Percentiles rank a stretch among this genome's conserved stretches.
Conservation (phyloP, 2,329 filamentous ascomycete genomes). For the Cryphonectria naterciae region DNA sequence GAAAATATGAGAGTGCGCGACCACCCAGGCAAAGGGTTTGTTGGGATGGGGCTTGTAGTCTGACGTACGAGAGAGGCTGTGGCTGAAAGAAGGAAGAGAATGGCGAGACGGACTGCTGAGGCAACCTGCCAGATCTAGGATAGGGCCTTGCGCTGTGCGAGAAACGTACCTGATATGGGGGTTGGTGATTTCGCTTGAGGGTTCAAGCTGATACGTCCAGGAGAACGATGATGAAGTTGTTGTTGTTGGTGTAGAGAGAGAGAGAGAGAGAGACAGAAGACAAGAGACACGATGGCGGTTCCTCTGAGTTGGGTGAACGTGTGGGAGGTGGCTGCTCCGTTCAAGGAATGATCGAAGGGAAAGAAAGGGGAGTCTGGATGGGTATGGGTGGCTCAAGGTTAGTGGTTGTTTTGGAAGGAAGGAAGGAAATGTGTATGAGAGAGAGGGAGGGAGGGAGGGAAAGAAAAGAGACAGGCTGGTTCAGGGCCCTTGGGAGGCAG, state of each 20-base stretch:
- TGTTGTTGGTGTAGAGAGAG: neutral
- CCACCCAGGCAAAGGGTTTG: neutral
- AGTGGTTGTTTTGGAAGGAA: neutral
- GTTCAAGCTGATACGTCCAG: neutral
- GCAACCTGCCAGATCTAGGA: neutral
- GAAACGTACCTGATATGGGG: neutral
- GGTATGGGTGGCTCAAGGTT: neutral
- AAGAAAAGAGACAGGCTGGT: neutral
- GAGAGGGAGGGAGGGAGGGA: neutral
- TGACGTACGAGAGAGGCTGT: neutral
- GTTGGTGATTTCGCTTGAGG: neutral
- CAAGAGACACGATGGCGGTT: neutral
- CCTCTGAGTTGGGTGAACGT: neutral
- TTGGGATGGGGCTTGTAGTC: neutral
- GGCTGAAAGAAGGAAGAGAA: neutral
- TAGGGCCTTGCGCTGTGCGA: neutral
- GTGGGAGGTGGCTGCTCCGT: neutral
- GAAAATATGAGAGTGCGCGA: neutral
- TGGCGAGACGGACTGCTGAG: neutral
- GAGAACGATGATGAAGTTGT: neutral
- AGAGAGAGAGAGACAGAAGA: neutral
- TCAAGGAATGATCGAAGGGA: neutral
- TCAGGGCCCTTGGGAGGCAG: neutral
- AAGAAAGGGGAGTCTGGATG: neutral
- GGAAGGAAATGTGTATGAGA: neutral